These are phyloP conservation scores for Coniochaeta sp. DNA, from an alignment of 2,329 filamentous ascomycete genomes.

Conservation along the genomic window DNA sequence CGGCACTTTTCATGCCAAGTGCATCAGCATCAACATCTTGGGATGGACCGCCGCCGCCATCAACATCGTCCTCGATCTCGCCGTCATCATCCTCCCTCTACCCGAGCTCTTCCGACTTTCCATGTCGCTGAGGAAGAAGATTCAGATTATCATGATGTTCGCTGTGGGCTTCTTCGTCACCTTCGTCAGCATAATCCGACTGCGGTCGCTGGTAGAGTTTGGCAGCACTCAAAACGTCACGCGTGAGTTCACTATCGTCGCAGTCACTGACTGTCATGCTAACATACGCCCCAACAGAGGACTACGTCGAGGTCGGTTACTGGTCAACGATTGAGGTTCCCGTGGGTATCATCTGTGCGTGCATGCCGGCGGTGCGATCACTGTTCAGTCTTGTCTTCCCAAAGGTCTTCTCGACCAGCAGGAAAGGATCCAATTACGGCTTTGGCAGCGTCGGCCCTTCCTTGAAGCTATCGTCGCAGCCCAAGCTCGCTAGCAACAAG, in stretches of 20 bases:
- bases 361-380: conserved; percentile 24
- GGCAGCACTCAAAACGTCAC: conserved; percentile 7
- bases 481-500: conserved; percentile 8
- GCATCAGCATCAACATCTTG: conserved; percentile 23
- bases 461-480: conserved; percentile 8
- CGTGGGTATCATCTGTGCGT: conserved; percentile 23
- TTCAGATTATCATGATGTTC: conserved; percentile 27
- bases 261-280: not conserved
- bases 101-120: conserved; percentile 20
- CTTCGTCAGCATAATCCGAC: conserved; percentile 16
- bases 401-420: conserved; percentile 18
- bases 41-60: conserved; percentile 24
- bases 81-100: conserved; percentile 22
- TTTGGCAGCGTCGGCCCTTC: conserved; percentile 5
- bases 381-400: conserved; percentile 20
- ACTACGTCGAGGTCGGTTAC: conserved; percentile 12
- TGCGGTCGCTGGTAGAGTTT: conserved; percentile 11
- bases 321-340: conserved; percentile 27
- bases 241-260: not conserved
- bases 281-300: conserved; percentile 6
- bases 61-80: conserved; percentile 23
- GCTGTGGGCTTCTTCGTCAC: conserved; percentile 25
- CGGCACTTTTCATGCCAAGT: conserved; percentile 20
- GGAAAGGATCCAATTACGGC: not conserved
- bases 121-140: conserved; percentile 21